Base-by-base conservation (phyloP, 441 rosid genomes). In the Bruguiera hainesii region DNA sequence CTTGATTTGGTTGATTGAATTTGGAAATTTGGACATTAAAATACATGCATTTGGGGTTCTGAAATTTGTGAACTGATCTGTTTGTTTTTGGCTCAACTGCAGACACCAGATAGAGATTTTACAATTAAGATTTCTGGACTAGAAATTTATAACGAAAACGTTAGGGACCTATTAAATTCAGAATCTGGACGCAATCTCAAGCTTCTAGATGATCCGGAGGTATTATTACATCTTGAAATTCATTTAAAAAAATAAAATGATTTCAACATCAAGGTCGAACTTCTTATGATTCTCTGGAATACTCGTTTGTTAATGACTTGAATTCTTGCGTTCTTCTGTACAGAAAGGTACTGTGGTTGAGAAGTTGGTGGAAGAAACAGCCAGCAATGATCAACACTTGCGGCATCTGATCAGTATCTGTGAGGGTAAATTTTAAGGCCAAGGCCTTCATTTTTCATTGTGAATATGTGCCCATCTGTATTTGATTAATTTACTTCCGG, bases 161-260 rank as follows among this genome's bases (percentile, higher is more conserved):
- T 93, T 37, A 83, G 81, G 70, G 98, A 96, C 82, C 76, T 96
- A 61, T 78, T 96, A 58, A 90, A 89, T 84, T 87, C 94, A 28
- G 99, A 96, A 59, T 87, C 96, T 21, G 92, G 93, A 5, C 95
- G 91, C 69, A 87, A 81, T 74, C 99, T 96, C 72, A 90, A 93
- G 84, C 98, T 96, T 80, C 87, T 89, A 25, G 99, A 96, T 79
- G 99, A 96, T 63, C 98, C 98, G 11, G 98, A 96, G 96, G 99
- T 95, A 82, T 59, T 95, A 82, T 59, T 70, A 64, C 55, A 46
- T 64, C 18, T 50, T 9, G 55, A 23, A 53, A 23, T 26, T 55
- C 4, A 11, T 42, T 42, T 42, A 13, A 3, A 13, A 42, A 42
- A 13, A 42, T 13, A 42, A 42, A 42, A 11, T 23, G 13, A 23